phyloP scores from a whole-genome alignment of 2,329 filamentous ascomycete species.

The Pseudocercospora eumusae region DNA sequence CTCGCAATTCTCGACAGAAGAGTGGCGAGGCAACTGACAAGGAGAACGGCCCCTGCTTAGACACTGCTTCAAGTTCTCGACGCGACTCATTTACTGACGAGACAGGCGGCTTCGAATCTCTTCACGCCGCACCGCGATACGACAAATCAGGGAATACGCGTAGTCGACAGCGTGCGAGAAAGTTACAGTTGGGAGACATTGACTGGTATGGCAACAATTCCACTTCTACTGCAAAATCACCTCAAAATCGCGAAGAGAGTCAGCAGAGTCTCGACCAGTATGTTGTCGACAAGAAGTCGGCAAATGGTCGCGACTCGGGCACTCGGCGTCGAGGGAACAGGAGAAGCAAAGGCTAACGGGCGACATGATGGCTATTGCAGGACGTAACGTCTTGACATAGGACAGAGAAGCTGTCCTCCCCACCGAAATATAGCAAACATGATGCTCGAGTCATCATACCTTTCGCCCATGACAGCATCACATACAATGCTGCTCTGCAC shows the following conservation, averaged over 20 bases:
- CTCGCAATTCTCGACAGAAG: slow-evolving; percentile 38
- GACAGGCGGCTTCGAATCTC: slow-evolving; percentile 39
- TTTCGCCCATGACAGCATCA: slow-evolving; percentile 13
- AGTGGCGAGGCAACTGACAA: slow-evolving; percentile 26
- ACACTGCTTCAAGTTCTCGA: slow-evolving; percentile 14
- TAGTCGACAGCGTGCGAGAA: slow-evolving; percentile 77
- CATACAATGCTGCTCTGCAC: neutral
- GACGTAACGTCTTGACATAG: slow-evolving; percentile 32
- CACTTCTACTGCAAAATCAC: slow-evolving; percentile 21
- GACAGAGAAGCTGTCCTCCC: slow-evolving; percentile 17
- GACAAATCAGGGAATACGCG: slow-evolving; percentile 66
- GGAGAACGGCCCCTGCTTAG: slow-evolving; percentile 17
- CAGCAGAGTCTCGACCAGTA: slow-evolving; percentile 36
- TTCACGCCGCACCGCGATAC: slow-evolving; percentile 49
- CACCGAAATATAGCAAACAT: neutral
- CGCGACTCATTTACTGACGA: slow-evolving; percentile 34
- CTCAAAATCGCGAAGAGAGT: slow-evolving; percentile 25
- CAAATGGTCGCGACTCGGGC: slow-evolving; percentile 22
- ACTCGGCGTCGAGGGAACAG: slow-evolving; percentile 18
- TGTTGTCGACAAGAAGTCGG: slow-evolving; percentile 33
- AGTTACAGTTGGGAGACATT: slow-evolving; percentile 92
- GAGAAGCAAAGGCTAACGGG: slow-evolving; percentile 31
- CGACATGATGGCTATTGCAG: slow-evolving; percentile 31
- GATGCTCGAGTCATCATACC: slow-evolving; percentile 18
- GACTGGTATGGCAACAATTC: slow-evolving; percentile 72